Percentiles rank a stretch among this genome's conserved stretches.
Conservation (phyloP, 164 flowering plant genomes). For the Berberis vulgaris region DNA sequence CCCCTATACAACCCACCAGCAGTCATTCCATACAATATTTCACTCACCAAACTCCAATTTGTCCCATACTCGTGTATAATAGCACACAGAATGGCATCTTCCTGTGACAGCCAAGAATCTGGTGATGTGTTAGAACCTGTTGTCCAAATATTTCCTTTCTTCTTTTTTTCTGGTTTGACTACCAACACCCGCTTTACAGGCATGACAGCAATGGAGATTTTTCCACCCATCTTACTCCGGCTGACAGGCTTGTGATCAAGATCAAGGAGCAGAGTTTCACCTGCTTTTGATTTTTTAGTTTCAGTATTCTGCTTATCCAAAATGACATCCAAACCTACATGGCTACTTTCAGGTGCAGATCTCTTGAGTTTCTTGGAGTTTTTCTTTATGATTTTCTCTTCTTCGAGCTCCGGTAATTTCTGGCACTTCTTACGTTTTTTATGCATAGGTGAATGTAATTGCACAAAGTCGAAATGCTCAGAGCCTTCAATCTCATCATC, state of each 20-base stretch:
- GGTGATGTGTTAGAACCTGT: slow-evolving; percentile 64
- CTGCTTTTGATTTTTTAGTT: slow-evolving; percentile 26
- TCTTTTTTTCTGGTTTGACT: slow-evolving; percentile 86
- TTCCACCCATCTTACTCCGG: slow-evolving; percentile 67
- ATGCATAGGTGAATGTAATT: slow-evolving; percentile 26
- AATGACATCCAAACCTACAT: slow-evolving; percentile 17
- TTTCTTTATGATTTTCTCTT: slow-evolving; percentile 36
- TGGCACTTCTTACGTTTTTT: slow-evolving; percentile 58
- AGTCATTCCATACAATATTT: slow-evolving; percentile 65
- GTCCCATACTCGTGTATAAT: slow-evolving; percentile 89
- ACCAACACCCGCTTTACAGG: slow-evolving; percentile 67
- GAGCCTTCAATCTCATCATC: slow-evolving; percentile 40
- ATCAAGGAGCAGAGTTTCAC: slow-evolving; percentile 30
- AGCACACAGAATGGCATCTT: slow-evolving; percentile 93
- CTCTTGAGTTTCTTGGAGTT: slow-evolving; percentile 63
- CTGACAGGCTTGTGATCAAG: slow-evolving; percentile 45
- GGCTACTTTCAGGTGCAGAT: slow-evolving; percentile 19
- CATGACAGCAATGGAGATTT: slow-evolving; percentile 66
- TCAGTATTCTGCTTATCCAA: slow-evolving; percentile 29
- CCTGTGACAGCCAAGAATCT: slow-evolving; percentile 81
- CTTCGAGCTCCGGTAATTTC: slow-evolving; percentile 26
- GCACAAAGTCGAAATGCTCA: slow-evolving; percentile 28
- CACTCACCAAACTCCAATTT: slow-evolving; percentile 86
- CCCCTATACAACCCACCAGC: slow-evolving; percentile 91
- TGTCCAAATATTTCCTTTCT: slow-evolving; percentile 76